Conservation (phyloP, 768 basidiomycete genomes). For the Pleurotus citrinopileatus region DNA sequence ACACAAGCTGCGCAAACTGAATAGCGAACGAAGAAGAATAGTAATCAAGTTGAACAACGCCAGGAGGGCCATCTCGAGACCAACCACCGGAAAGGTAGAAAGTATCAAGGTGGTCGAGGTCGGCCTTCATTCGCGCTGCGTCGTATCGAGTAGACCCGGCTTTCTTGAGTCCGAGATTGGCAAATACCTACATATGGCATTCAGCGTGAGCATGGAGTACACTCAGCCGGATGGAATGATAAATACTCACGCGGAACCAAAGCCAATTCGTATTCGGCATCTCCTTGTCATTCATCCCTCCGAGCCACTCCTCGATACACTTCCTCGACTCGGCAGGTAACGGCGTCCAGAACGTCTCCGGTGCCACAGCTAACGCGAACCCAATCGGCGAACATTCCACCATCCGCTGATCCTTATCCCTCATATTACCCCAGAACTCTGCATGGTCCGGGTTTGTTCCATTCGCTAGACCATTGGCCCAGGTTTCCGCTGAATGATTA, state of each 20-base stretch:
- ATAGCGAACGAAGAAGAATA: slow-evolving; percentile 81
- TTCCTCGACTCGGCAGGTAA: slow-evolving; percentile 49
- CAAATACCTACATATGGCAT: slow-evolving; percentile 50
- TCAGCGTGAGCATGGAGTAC: too few species aligned
- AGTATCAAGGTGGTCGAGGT: slow-evolving; percentile 73
- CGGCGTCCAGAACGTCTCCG: slow-evolving; percentile 62
- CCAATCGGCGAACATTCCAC: slow-evolving; percentile 79
- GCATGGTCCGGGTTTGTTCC: slow-evolving; percentile 64
- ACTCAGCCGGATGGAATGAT: slow-evolving; percentile 2
- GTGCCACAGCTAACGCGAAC: slow-evolving; percentile 64
- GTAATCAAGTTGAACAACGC: slow-evolving; percentile 76
- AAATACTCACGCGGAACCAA: slow-evolving; percentile 64
- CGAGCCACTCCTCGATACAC: slow-evolving; percentile 64
- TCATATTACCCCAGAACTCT: slow-evolving; percentile 78
- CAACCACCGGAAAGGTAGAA: slow-evolving; percentile 77
- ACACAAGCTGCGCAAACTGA: slow-evolving; percentile 69
- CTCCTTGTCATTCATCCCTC: slow-evolving; percentile 76
- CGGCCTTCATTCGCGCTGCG: slow-evolving; percentile 62
- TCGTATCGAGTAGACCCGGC: slow-evolving; percentile 59
- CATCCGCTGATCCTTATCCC: slow-evolving; percentile 77
- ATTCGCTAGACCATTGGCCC: slow-evolving; percentile 62
- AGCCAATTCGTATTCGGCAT: slow-evolving; percentile 87
- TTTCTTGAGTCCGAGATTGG: slow-evolving; percentile 67
- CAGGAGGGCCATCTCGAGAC: slow-evolving; percentile 77
- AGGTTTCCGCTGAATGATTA: slow-evolving; percentile 20